Evolutionary conservation across 2,329 filamentous ascomycete genomes (phyloP).

Genomic region (Penicillium olsonii): DNA sequence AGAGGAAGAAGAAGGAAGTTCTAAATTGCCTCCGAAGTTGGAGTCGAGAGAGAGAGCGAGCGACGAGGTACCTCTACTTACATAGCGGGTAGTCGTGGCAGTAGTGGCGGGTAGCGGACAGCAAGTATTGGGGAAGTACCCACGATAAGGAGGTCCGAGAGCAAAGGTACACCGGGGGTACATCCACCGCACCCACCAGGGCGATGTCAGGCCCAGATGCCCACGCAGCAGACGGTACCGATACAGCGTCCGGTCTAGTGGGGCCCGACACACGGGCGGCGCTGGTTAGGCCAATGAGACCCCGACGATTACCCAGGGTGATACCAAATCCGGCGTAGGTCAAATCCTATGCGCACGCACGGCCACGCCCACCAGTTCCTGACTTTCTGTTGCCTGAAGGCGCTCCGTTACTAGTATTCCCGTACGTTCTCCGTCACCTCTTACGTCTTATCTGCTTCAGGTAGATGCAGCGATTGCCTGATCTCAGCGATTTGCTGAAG

Average conservation of each 20-base stretch:
- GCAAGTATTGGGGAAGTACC: slow-evolving; percentile 13
- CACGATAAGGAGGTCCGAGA: slow-evolving; percentile 10
- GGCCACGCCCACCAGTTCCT: slow-evolving; percentile 21
- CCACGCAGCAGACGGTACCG: slow-evolving; percentile 15
- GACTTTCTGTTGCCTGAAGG: background rate
- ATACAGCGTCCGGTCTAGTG: slow-evolving; percentile 11
- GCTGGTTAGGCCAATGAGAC: slow-evolving; percentile 2
- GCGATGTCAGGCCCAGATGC: slow-evolving; percentile 8
- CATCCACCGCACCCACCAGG: slow-evolving; percentile 2
- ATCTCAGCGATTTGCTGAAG: background rate
- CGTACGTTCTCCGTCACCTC: background rate
- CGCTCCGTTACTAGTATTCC: no score
- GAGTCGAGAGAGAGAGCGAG: slow-evolving; percentile 2
- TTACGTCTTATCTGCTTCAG: background rate
- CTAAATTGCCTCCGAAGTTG: slow-evolving; percentile 22
- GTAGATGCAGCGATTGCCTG: background rate
- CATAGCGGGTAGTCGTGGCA: slow-evolving; percentile 14
- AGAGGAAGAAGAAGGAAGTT: slow-evolving; percentile 11
- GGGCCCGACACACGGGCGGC: slow-evolving; percentile 5
- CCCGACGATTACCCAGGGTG: slow-evolving; percentile 16
- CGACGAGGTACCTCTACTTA: slow-evolving; percentile 22
- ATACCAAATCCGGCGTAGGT: slow-evolving; percentile 22
- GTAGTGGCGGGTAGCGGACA: slow-evolving; percentile 11
- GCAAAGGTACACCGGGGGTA: slow-evolving; percentile 10
- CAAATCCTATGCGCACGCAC: slow-evolving; percentile 25